phyloP scores from a whole-genome alignment of 441 rosid genomes.

The Corymbia calophylla region DNA sequence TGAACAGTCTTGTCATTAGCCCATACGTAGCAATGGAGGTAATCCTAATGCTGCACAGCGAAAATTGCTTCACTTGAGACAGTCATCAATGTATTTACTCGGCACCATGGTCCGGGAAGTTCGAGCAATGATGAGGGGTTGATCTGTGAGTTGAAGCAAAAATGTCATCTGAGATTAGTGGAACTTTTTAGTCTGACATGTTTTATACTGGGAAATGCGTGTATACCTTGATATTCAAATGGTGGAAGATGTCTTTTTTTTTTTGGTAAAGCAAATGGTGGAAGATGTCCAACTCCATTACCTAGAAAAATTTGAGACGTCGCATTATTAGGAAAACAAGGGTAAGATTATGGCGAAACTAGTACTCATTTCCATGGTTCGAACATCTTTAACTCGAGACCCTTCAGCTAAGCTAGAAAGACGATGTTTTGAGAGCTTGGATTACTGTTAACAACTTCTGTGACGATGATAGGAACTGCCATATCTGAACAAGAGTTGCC shows the following conservation, averaged over 20 bases:
- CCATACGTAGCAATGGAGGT: background rate
- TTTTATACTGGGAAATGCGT: background rate
- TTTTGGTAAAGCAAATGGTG: too few species aligned
- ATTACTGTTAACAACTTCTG: background rate
- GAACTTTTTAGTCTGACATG: too few species aligned
- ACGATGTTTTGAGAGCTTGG: background rate
- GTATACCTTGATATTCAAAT: background rate
- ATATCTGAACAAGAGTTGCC: slow-evolving; percentile 2
- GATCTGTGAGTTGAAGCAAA: background rate
- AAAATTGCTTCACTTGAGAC: background rate
- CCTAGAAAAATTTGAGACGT: background rate
- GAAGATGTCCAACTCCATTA: background rate
- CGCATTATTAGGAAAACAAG: background rate
- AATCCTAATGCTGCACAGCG: background rate
- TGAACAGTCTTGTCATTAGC: background rate
- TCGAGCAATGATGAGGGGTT: background rate
- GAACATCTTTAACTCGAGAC: background rate
- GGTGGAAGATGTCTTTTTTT: background rate
- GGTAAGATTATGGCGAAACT: background rate
- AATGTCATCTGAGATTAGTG: background rate
- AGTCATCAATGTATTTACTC: background rate
- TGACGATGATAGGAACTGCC: background rate
- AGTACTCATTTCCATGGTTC: background rate
- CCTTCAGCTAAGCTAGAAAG: background rate
- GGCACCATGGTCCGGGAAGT: background rate